These are phyloP conservation scores for Xylaria sp. DNA, from an alignment of 2,329 filamentous ascomycete species.

Conservation along the genomic window DNA sequence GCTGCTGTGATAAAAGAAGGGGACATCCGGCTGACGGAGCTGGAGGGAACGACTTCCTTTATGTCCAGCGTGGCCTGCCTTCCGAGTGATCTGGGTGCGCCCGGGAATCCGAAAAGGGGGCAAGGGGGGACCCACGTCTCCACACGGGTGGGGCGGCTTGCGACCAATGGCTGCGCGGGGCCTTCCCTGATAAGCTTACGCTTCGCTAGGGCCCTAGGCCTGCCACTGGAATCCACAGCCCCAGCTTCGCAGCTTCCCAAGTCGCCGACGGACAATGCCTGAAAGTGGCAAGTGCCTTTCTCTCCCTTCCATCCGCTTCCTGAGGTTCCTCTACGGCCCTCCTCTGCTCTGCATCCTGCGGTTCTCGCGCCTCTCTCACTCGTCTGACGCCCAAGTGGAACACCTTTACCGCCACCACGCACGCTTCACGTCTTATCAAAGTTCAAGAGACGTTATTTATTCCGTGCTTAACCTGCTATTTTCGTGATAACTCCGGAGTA, in stretches of 20 bases:
- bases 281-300: background rate
- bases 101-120: background rate
- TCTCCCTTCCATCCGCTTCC: background rate
- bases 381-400: too few species aligned
- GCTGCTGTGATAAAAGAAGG: background rate
- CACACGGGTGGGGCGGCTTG: background rate
- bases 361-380: too few species aligned
- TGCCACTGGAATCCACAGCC: background rate
- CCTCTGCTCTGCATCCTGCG: background rate
- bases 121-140: background rate
- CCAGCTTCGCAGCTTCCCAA: background rate
- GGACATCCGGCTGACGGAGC: background rate
- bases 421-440: too few species aligned
- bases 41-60: conserved; percentile 13
- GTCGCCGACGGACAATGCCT: background rate
- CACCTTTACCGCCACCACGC: too few species aligned
- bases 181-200: background rate
- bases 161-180: background rate
- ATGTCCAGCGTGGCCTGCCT: conserved; percentile 23
- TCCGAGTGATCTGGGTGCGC: background rate
- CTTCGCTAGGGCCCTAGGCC: too few species aligned
- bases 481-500: too few species aligned
- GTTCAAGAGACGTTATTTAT: too few species aligned
- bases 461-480: too few species aligned
- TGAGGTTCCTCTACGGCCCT: background rate